Conservation (phyloP, 2,329 filamentous ascomycete genomes). For the Colletotrichum sp. region DNA sequence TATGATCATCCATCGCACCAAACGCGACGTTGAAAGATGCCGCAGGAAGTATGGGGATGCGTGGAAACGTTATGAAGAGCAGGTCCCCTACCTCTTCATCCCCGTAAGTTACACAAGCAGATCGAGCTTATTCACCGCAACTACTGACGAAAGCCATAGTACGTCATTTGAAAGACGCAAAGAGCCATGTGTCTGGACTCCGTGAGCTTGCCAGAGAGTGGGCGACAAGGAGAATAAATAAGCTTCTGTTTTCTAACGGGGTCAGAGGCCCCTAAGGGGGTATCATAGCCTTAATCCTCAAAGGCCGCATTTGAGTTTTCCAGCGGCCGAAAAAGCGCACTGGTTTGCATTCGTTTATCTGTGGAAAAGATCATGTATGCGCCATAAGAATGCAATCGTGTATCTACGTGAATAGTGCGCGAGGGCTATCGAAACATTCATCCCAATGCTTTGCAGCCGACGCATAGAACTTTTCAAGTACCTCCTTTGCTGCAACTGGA, state of each 20-base stretch:
- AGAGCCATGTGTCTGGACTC: no score
- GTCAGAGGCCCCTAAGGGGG: no score
- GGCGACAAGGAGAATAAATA: no score
- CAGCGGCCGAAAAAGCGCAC: no score
- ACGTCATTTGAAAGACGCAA: neutral
- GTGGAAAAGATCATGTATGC: no score
- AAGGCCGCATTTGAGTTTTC: no score
- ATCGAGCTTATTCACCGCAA: no score
- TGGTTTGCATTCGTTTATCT: no score
- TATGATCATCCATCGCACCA: slow-evolving; percentile 84
- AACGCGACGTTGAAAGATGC: slow-evolving; percentile 79
- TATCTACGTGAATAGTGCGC: neutral
- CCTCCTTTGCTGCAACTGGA: neutral
- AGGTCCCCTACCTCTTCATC: slow-evolving; percentile 85
- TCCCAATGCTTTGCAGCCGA: neutral
- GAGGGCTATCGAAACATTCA: slow-evolving; percentile 5
- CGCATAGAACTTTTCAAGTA: neutral
- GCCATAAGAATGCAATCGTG: no score
- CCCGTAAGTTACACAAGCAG: slow-evolving; percentile 51
- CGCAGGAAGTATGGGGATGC: slow-evolving; percentile 81
- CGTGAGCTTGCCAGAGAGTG: no score
- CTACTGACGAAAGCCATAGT: neutral
- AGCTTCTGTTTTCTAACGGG: no score
- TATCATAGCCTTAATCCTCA: no score
- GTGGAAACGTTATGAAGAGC: slow-evolving; percentile 80